Conservation (phyloP, 2,329 filamentous ascomycete species). For the Penicillium polonicum region DNA sequence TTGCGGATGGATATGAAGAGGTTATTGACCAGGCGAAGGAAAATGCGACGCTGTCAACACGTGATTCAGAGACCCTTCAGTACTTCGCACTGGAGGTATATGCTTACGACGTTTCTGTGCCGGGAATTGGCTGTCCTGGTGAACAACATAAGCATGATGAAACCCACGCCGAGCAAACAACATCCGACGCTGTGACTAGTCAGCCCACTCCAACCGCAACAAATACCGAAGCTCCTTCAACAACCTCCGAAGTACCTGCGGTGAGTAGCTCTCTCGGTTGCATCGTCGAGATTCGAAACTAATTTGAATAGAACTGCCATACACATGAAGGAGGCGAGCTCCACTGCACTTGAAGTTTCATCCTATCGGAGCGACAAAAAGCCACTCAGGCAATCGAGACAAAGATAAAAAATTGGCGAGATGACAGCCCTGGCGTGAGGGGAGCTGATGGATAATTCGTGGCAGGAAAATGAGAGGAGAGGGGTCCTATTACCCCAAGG, state of each 20-base stretch:
- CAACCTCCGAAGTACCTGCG: slow-evolving; percentile 24
- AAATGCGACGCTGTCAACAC: slow-evolving; percentile 50
- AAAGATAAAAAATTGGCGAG: not conserved
- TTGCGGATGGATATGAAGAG: slow-evolving; percentile 57
- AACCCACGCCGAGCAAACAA: not conserved
- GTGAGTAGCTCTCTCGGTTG: slow-evolving; percentile 19
- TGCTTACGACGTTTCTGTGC: slow-evolving; percentile 63
- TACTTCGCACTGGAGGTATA: slow-evolving; percentile 68
- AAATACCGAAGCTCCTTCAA: slow-evolving; percentile 12
- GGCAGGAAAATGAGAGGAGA: not conserved
- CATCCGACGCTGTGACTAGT: slow-evolving; percentile 6
- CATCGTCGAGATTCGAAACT: not conserved
- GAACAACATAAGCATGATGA: slow-evolving; percentile 16
- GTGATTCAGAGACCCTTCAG: slow-evolving; percentile 63
- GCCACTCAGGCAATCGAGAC: not conserved
- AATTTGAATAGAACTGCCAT: slow-evolving; percentile 39
- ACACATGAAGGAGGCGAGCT: slow-evolving; percentile 43
- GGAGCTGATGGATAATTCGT: not conserved
- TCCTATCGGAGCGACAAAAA: not conserved
- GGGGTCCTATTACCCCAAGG: not conserved
- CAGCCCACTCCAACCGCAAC: slow-evolving; percentile 12
- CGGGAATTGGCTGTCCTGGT: slow-evolving; percentile 62
- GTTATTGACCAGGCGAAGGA: slow-evolving; percentile 55
- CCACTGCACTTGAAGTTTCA: slow-evolving; percentile 36
- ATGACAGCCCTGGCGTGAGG: not conserved